Evolutionary conservation across 495 filamentous ascomycete genomes (phyloP).

Genomic region (Aspergillus homomorphus): DNA sequence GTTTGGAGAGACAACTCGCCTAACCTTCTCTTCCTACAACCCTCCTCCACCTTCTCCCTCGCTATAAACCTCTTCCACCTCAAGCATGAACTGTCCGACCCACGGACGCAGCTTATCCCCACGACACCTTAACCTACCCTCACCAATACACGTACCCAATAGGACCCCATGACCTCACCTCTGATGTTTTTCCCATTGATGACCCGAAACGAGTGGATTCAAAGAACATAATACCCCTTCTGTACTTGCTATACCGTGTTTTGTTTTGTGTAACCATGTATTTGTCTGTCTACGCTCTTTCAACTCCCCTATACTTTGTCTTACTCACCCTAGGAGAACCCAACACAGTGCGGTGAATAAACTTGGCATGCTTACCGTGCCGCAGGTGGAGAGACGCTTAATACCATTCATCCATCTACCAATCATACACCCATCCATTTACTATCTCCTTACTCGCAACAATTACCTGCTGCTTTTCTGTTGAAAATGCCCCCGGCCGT

Average conservation of each 20-base stretch:
- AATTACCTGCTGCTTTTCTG: no score
- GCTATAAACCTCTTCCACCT: neutral
- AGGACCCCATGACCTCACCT: neutral
- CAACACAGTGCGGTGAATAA: no score
- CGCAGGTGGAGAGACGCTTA: no score
- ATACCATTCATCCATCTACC: no score
- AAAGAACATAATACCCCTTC: conserved; percentile 16
- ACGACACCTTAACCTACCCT: neutral
- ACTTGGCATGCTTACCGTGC: no score
- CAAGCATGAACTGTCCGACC: no score
- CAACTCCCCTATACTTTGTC: no score
- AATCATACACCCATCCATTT: no score
- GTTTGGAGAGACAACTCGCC: conserved; percentile 42
- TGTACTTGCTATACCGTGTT: neutral
- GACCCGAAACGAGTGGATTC: conserved; percentile 7
- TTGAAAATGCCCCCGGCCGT: no score
- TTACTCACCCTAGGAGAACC: no score
- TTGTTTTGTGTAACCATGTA: neutral
- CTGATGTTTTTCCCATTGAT: conserved; percentile 3
- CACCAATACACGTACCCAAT: neutral
- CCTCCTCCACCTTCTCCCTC: neutral
- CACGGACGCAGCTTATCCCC: neutral
- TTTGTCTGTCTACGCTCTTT: no score
- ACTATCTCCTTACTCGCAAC: no score
- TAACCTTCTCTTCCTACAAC: conserved; percentile 12